Evolutionary conservation across 352 stramenopile species (phyloP), one percentile per base, ranked within the genome.

Genomic region (Pythium monospermum): DNA sequence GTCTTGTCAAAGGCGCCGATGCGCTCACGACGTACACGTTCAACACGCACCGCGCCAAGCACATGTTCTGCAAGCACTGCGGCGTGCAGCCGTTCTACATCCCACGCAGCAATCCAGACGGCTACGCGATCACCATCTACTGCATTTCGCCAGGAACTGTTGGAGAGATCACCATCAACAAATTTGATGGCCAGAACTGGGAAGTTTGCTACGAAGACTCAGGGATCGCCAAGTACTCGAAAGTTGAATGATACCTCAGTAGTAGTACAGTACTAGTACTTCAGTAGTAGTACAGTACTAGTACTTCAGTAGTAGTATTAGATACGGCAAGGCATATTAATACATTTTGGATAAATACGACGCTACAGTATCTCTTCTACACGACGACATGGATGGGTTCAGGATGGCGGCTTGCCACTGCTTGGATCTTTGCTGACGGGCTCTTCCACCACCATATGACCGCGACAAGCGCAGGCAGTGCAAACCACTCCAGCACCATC

Each of bases 41-140:
- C 70, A 84, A 89, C 63, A 92, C 78, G 41, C 72, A 81, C 61
- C 58, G 61, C 41, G 83, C 84, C 32, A 68, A 87, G 62, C 84
- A 95, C 65, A 18, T 83, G 48, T 92, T 94, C 66, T 94, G 84
- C 77, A 72, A 76, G 38, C 32, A 49, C 15, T 95, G 84, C 50
- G 84, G 83, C 21, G 81, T 95, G 31, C 68, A 85, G 54, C 54
- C 76, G 4, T 94, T 91, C 61, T 95, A 94, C 63, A 64, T 83
- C 28, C 83, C 84, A 26, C 77, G 83, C 50, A 88, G 73, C 60
- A 94, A 94, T 45, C 79, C 77, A 28, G 84, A 95, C 49, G 78
- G 73, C 21, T 69, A 78, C 50, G 84, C 78, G 4, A 66, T 95
- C 42, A 94, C 84, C 0, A 68, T 90, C 45, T 59, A 61, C 30